Percentiles rank a stretch among this genome's conserved stretches.
phyloP scores from a whole-genome alignment of 2,329 filamentous ascomycete species.

The Torrubiella hemipterigena region DNA sequence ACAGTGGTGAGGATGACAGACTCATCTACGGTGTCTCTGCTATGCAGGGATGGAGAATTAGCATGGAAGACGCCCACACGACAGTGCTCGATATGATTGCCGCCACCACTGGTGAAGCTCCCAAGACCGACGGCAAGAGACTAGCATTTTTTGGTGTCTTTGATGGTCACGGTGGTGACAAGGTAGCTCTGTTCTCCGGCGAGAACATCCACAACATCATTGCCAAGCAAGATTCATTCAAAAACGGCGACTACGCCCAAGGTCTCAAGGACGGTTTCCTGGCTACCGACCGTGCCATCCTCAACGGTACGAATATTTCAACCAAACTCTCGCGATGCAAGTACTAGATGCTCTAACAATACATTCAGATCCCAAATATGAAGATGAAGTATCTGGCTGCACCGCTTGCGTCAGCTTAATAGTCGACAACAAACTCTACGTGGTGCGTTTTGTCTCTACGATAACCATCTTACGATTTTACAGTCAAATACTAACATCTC shows the following conservation, averaged over 20 bases:
- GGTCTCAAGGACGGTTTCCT: constrained; percentile 95
- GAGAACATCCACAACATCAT: constrained; percentile 91
- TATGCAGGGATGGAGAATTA: constrained; percentile 99
- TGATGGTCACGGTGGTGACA: constrained; percentile 94
- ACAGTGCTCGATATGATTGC: constrained; percentile 77
- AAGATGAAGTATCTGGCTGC: constrained; percentile 96
- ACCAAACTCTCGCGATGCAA: background rate
- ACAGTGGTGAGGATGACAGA: constrained; percentile 83
- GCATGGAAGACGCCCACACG: constrained; percentile 97
- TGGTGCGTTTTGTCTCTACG: constrained; percentile 50
- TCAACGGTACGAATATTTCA: constrained; percentile 82
- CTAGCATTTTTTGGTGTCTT: constrained; percentile 97
- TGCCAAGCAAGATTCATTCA: constrained; percentile 88
- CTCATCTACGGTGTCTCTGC: constrained; percentile 89
- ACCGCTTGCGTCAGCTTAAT: constrained; percentile 88
- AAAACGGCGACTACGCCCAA: constrained; percentile 83
- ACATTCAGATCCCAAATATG: constrained; percentile 76
- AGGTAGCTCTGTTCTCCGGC: constrained; percentile 86
- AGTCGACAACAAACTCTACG: constrained; percentile 83
- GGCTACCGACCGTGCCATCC: constrained; percentile 87
- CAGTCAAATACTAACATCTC: constrained; percentile 5
- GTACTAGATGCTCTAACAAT: background rate
- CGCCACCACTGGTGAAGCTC: constrained; percentile 34
- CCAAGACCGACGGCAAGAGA: constrained; percentile 56
- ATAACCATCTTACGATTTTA: constrained; percentile 7